These are phyloP conservation scores for Botrytis fragariae DNA, from an alignment of 2,329 filamentous ascomycete species.

Conservation along the genomic window DNA sequence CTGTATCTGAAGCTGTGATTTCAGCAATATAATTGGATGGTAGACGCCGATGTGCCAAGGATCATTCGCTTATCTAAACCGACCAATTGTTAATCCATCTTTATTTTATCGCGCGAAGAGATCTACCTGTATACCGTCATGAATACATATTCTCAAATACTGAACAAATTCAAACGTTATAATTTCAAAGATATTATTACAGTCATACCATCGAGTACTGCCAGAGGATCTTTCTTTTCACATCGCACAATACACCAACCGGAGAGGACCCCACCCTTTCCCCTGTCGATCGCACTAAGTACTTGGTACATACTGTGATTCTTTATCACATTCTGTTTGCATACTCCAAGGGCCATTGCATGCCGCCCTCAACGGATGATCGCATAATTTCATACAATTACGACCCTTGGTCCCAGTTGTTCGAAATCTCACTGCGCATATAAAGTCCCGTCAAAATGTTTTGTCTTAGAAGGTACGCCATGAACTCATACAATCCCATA, in stretches of 20 bases:
- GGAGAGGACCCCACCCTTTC: not conserved
- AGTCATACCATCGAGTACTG: not conserved
- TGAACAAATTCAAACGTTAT: not conserved
- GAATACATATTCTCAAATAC: not conserved
- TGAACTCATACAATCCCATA: not conserved
- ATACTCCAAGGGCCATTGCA: conserved; percentile 10
- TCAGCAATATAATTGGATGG: not conserved
- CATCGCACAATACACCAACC: not conserved
- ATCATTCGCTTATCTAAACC: not conserved
- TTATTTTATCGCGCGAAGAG: not conserved
- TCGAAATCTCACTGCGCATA: not conserved
- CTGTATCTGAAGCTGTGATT: not conserved
- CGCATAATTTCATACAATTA: conserved; percentile 25
- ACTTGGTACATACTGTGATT: not conserved
- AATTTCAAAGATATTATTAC: not conserved
- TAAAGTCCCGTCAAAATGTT: conserved; percentile 48
- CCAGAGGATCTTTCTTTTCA: not conserved
- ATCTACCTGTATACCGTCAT: not conserved
- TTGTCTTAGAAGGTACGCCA: conserved; percentile 56
- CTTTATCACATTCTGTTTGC: conserved; percentile 10
- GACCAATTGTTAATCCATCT: not conserved
- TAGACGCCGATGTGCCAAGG: not conserved
- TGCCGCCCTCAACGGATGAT: conserved; percentile 27
- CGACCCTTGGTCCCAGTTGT: conserved; percentile 12
- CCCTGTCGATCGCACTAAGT: not conserved